Base-by-base conservation (phyloP, 1,284 basidiomycete genomes). In the Rugiboletus extremiorientalis region DNA sequence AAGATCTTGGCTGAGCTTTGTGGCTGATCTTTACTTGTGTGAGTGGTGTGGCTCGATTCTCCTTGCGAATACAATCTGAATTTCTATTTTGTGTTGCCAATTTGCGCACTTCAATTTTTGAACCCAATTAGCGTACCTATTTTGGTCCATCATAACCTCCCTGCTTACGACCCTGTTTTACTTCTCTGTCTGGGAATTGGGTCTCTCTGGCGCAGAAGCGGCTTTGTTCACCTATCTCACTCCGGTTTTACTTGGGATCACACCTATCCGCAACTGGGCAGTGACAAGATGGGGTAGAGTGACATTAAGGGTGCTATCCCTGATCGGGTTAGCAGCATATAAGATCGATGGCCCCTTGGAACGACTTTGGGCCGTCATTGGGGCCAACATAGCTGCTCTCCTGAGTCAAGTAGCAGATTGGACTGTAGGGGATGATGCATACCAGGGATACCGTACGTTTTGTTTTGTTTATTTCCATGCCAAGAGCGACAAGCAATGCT, bases 141-240 rank as follows among this genome's bases (percentile, higher is more conserved):
- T 91, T 70, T 96, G 94, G 93, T 92, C 94, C 0, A 80, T 92
- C 41, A 85, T 92, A 66, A 96, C 94, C 2, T 84, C 86, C 2
- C 82, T 97, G 23, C 84, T 89, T 12, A 88, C 91, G 0, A 89
- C 89, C 38, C 81, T 97, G 9, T 97, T 96, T 76, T 97, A 95
- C 74, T 95, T 92, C 77, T 93, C 91, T 27, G 87, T 96, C 10
- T 96, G 92, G 93, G 83, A 92, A 66, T 85, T 96, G 22, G 90
- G 86, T 47, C 79, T 89, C 49, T 81, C 89, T n/a, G 91, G 91
- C 4, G 84, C 87, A 33, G 91, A 94, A 69, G 76, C 89, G 8
- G 82, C 89, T 0, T 74, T 92, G 7, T 74, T 92, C 7, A 78
- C 82, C 7, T 83, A 85, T 16, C 78, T 94, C 25, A 84, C 91